Evolutionary conservation across 345 rosid genomes (phyloP), one percentile per base, ranked within the genome.

Genomic region (Gossypium rotundifolium): DNA sequence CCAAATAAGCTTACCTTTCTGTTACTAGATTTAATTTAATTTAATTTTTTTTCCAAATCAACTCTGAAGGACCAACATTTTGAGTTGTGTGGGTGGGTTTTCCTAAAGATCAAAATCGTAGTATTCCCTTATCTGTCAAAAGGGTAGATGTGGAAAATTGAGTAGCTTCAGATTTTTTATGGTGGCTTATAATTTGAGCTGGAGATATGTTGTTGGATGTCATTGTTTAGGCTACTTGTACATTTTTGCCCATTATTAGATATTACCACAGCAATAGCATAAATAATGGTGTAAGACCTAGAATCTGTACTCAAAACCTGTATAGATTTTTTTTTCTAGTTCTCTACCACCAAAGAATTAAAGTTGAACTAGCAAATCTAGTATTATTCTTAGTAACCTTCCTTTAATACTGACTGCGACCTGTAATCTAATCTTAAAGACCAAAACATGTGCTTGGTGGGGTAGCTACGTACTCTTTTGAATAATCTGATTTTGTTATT

Each of bases 371-470:
- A 17, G 17, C 40, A 5, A 60, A 27, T 13, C 65, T 65, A 40
- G 52, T 18, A 42, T 3, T n/a, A 65, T 38, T 65, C 69, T 65
- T 42, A n/a, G 49, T n/a, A 16, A 65, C 22, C 44, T 53, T 53
- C 46, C 63, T 71, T 71, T 29, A 54, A 71, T 54, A 25, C 49
- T 38, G 48, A 54, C 54, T 18, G 51, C 33, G 59, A 71, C 63
- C 33, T 53, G 48, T 27, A 38, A 70, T 70, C 59, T 38, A 54
- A 38, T 54, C 29, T 33, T 16, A 2, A 52, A 33, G 11, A 54
- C 74, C 63, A 11, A 3, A 38, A 44, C 71, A 46, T 6, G 38
- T 22, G 71, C 40, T 25, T 69, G 58, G 13, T 20, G 14, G 14
- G 25, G 48, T 16, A 17, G 25, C 10, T 2, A 23, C 1, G 17